Evolutionary conservation across 148 eudicot genomes (phyloP).

Genomic region (Fagopyrum tataricum): DNA sequence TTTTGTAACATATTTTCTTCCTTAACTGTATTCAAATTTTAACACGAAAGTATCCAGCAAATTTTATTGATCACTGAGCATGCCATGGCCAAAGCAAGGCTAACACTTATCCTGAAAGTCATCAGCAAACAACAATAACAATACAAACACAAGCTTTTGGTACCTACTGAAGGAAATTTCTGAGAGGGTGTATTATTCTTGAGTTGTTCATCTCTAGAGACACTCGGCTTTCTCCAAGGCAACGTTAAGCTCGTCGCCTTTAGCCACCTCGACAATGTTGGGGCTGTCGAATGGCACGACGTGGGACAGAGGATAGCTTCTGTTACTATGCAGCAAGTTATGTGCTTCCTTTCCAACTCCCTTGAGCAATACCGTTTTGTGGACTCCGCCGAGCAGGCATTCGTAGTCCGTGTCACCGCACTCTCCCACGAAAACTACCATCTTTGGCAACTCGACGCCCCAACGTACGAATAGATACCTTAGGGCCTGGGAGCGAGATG

Average conservation of each 20-base stretch:
- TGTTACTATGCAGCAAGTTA: not conserved
- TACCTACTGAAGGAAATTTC: not conserved
- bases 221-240: conserved; percentile 9
- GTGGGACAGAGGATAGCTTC: conserved; percentile 12
- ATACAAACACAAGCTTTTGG: not conserved
- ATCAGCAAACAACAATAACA: not conserved
- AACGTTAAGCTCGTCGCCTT: not conserved
- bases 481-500: conserved; percentile 98
- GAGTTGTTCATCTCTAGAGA: not conserved
- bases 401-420: conserved; percentile 93
- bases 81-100: not conserved
- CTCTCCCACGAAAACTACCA: conserved; percentile 89
- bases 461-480: conserved; percentile 85
- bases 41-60: too few species aligned
- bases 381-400: conserved; percentile 76
- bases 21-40: not conserved
- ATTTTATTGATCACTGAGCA: not conserved
- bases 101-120: not conserved
- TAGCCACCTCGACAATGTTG: not conserved
- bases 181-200: not conserved
- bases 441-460: conserved; percentile 64
- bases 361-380: conserved; percentile 51
- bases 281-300: conserved; percentile 7
- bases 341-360: not conserved
- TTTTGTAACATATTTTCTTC: too few species aligned